phyloP scores from a whole-genome alignment of 352 stramenopile genomes.

The Pythium chondricola region DNA sequence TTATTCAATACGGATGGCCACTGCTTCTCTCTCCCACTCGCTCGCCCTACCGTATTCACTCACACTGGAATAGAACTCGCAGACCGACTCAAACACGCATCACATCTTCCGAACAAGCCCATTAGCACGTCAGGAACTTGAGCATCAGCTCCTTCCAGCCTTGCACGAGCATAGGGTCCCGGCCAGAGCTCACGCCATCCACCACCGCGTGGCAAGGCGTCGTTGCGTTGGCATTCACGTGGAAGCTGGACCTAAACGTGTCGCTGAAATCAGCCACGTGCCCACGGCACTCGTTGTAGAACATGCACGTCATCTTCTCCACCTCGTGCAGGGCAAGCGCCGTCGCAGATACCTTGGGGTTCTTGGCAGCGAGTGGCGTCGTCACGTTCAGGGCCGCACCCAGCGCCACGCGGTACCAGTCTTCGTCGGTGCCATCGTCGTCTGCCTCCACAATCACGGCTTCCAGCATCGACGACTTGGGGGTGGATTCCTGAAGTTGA shows the following conservation, averaged over 20 bases:
- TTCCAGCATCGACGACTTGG: slow-evolving; percentile 33
- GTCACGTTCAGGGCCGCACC: slow-evolving; percentile 26
- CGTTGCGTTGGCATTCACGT: slow-evolving; percentile 37
- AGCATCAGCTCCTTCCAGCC: slow-evolving; percentile 72
- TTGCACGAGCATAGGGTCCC: slow-evolving; percentile 54
- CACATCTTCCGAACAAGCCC: neutral
- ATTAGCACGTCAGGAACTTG: slow-evolving; percentile 52
- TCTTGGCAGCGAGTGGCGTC: slow-evolving; percentile 7
- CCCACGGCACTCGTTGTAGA: slow-evolving; percentile 79
- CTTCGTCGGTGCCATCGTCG: slow-evolving; percentile 12
- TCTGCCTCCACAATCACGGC: slow-evolving; percentile 52
- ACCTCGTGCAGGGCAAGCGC: slow-evolving; percentile 56
- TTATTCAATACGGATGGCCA: slow-evolving; percentile 20
- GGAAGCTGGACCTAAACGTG: slow-evolving; percentile 64
- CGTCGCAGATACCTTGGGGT: slow-evolving; percentile 22
- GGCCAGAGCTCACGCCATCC: slow-evolving; percentile 42
- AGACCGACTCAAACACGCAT: neutral
- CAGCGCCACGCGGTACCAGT: slow-evolving; percentile 55
- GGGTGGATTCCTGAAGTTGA: slow-evolving; percentile 3
- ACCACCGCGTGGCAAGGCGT: slow-evolving; percentile 64
- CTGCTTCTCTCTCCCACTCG: neutral
- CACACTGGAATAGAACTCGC: neutral
- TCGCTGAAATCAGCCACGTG: slow-evolving; percentile 58
- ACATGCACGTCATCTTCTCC: slow-evolving; percentile 87
- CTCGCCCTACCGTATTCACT: neutral